Evolutionary conservation across 345 rosid species (phyloP).

Genomic region (Lumnitzera littorea): DNA sequence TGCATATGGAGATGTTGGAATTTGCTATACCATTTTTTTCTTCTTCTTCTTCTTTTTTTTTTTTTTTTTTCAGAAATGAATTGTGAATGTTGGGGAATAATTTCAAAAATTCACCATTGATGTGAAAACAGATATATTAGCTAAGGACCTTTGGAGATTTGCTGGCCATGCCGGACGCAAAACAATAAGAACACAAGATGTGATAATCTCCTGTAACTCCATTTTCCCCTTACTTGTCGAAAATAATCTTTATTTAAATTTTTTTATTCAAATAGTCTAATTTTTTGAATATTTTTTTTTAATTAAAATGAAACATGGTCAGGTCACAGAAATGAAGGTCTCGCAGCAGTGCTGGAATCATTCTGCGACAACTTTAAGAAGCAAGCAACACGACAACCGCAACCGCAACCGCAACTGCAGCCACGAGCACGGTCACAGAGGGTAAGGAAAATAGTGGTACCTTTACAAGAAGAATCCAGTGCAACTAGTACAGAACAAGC

Average conservation of each 20-base stretch:
- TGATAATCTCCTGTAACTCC: conserved; percentile 7
- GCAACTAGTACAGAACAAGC: no score
- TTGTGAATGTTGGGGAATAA: no score
- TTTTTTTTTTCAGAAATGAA: no score
- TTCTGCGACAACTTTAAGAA: not conserved
- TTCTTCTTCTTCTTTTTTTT: no score
- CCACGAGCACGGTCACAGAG: no score
- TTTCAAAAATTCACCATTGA: no score
- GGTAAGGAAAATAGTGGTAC: no score
- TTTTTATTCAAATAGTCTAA: not conserved
- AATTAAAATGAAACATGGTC: not conserved
- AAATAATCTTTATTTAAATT: not conserved
- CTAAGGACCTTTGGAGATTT: conserved; percentile 9
- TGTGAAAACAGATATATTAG: conserved; percentile 5
- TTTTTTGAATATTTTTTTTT: not conserved
- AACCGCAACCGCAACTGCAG: no score
- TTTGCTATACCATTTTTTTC: no score
- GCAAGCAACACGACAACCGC: not conserved
- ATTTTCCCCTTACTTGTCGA: not conserved
- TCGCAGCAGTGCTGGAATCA: conserved; percentile 2
- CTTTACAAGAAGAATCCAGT: no score
- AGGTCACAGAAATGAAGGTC: conserved; percentile 13
- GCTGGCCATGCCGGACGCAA: conserved; percentile 16
- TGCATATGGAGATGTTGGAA: no score
- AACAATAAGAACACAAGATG: conserved; percentile 9